Evolutionary conservation across 768 basidiomycete genomes (phyloP).

Genomic region (Termitomyces eurrhizus): DNA sequence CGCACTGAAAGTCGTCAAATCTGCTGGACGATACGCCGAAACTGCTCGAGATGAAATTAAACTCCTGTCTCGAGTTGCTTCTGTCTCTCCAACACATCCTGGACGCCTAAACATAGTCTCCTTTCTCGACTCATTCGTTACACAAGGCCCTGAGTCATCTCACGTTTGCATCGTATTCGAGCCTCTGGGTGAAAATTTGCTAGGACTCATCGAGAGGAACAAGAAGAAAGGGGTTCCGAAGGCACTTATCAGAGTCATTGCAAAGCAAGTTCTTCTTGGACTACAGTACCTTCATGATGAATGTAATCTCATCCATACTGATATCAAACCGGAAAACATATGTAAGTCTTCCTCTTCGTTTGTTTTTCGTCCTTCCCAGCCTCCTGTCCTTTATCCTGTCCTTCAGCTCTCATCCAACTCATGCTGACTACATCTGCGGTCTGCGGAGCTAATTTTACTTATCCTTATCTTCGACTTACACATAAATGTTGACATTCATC

Average conservation of each 20-base stretch:
- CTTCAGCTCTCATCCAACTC: constrained; percentile 11
- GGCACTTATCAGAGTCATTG: constrained; percentile 79
- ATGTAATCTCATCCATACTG: constrained; percentile 90
- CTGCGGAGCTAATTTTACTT: constrained; percentile 24
- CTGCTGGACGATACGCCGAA: constrained; percentile 91
- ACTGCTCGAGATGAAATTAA: constrained; percentile 97
- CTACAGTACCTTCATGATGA: constrained; percentile 91
- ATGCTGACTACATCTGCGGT: constrained; percentile 13
- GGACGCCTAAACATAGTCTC: constrained; percentile 82
- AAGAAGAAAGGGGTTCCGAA: constrained; percentile 83
- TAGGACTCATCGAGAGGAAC: constrained; percentile 71
- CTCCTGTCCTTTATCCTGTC: constrained; percentile 6
- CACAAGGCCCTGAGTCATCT: constrained; percentile 62
- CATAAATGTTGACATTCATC: constrained; percentile 21
- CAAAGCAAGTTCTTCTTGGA: constrained; percentile 83
- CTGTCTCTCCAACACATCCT: constrained; percentile 68
- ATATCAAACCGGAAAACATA: constrained; percentile 95
- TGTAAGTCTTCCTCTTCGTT: constrained; percentile 44
- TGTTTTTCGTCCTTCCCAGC: constrained; percentile 7
- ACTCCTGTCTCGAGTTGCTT: constrained; percentile 71
- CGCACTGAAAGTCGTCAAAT: constrained; percentile 93
- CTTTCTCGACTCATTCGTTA: constrained; percentile 87
- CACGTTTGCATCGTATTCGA: constrained; percentile 94
- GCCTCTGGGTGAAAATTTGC: constrained; percentile 75
- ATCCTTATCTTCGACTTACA: constrained; percentile 22